Evolutionary conservation across 345 rosid species (phyloP).

Genomic region (Lenwebbia sp.): DNA sequence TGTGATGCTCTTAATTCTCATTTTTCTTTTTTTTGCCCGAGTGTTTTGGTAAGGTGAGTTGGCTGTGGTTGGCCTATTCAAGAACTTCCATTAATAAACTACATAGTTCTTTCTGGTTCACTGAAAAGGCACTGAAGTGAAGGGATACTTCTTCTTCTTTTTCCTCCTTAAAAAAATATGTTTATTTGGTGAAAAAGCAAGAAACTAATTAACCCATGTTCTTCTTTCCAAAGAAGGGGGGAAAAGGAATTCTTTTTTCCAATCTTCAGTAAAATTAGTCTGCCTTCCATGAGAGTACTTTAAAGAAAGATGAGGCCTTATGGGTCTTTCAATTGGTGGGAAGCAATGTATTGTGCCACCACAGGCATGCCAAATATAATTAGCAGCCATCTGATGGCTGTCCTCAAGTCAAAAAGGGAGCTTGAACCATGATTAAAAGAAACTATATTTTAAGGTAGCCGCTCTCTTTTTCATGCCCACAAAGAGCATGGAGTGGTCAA

Average conservation of each 20-base stretch:
- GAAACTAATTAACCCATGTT: not conserved
- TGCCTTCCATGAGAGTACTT: not conserved
- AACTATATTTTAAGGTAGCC: not conserved
- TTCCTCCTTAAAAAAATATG: not conserved
- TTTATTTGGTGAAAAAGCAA: not conserved
- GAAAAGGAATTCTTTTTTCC: not conserved
- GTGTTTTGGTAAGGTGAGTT: not conserved
- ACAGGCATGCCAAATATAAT: not conserved
- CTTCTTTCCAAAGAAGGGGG: not conserved
- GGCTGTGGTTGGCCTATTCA: slow-evolving; percentile 1
- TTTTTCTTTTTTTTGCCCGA: not conserved
- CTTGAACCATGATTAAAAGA: not conserved
- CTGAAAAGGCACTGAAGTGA: not conserved
- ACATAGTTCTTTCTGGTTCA: not conserved
- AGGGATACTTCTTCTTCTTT: not conserved
- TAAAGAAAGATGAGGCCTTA: not conserved
- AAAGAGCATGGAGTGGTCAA: not conserved
- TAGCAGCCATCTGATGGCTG: not conserved
- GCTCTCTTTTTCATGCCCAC: not conserved
- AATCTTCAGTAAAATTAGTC: not conserved
- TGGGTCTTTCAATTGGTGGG: not conserved
- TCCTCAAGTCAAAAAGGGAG: not conserved
- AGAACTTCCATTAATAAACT: not conserved
- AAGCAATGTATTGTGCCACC: not conserved
- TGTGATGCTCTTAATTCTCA: not conserved